These are phyloP conservation scores for Fusarium sp. DNA, from an alignment of 2,329 filamentous ascomycete genomes.

Conservation along the genomic window DNA sequence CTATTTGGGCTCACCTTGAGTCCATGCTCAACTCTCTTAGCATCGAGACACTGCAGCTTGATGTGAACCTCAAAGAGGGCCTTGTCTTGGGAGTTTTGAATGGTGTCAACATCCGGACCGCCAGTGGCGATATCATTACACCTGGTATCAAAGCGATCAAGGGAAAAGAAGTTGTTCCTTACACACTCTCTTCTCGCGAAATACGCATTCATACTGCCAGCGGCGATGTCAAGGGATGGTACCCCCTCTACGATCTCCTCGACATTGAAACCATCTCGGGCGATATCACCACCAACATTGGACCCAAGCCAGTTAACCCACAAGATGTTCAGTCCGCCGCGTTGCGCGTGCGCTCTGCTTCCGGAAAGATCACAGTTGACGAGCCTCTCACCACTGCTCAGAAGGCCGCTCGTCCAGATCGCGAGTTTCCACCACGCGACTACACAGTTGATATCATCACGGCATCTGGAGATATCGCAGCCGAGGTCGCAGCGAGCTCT, in stretches of 20 bases:
- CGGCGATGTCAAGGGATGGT: conserved; percentile 61
- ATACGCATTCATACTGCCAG: conserved; percentile 59
- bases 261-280: conserved; percentile 60
- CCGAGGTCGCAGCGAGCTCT: conserved; percentile 56
- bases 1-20: conserved; percentile 59
- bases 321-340: conserved; percentile 54
- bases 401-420: conserved; percentile 33
- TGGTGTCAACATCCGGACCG: conserved; percentile 51
- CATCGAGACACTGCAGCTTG: conserved; percentile 55
- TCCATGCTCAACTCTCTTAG: conserved; percentile 54
- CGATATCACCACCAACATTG: conserved; percentile 55
- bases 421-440: conserved; percentile 58
- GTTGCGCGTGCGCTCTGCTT: conserved; percentile 58
- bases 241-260: conserved; percentile 64
- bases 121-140: conserved; percentile 56
- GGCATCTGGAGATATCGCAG: conserved; percentile 59
- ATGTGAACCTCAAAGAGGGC: conserved; percentile 56
- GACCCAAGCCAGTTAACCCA: conserved; percentile 55
- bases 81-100: conserved; percentile 53
- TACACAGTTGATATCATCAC: conserved; percentile 61
- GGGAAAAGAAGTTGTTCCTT: conserved; percentile 48
- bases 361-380: conserved; percentile 57
- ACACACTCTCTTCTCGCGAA: conserved; percentile 57
- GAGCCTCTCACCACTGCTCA: conserved; percentile 54
- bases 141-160: conserved; percentile 47